Evolutionary conservation across 331 rosid genomes (phyloP).

Genomic region (Cydonia oblonga): DNA sequence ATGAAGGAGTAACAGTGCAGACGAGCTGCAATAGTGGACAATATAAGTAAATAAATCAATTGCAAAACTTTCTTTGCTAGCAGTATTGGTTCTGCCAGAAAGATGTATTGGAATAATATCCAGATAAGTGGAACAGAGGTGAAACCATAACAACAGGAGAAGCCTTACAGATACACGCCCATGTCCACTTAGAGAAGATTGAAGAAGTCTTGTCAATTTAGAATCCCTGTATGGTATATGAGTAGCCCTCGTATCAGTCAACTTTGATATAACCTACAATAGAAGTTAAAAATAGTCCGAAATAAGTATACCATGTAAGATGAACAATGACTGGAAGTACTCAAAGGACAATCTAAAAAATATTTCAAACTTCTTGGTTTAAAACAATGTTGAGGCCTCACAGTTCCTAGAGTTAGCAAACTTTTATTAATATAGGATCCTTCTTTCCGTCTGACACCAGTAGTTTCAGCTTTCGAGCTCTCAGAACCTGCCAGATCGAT

Average conservation of each 20-base stretch:
- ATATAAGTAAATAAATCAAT: conserved; percentile 13
- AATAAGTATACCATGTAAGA: neutral
- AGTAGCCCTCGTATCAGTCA: conserved; percentile 78
- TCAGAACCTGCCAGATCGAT: conserved; percentile 99
- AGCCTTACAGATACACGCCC: conserved; percentile 96
- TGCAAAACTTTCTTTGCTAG: neutral
- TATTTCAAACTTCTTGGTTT: conserved; percentile 1
- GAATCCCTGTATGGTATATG: conserved; percentile 97
- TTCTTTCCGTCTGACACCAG: conserved; percentile 94
- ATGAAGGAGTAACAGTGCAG: conserved; percentile 95
- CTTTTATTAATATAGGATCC: conserved; percentile 97
- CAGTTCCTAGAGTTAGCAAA: conserved; percentile 96
- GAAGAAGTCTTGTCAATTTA: conserved; percentile 90
- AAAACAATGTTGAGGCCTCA: conserved; percentile 47
- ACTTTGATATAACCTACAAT: conserved; percentile 82
- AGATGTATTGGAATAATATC: neutral
- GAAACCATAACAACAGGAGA: conserved; percentile 6
- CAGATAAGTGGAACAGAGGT: conserved; percentile 1
- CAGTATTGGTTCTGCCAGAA: neutral
- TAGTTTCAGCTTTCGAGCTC: conserved; percentile 98
- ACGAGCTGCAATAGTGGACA: conserved; percentile 60
- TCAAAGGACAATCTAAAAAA: neutral
- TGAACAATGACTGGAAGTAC: neutral
- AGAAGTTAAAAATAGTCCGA: conserved; percentile 3
- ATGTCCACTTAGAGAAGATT: conserved; percentile 93